These are phyloP conservation scores for Combretum micranthum DNA, from an alignment of 345 rosid genomes.

Conservation along the genomic window DNA sequence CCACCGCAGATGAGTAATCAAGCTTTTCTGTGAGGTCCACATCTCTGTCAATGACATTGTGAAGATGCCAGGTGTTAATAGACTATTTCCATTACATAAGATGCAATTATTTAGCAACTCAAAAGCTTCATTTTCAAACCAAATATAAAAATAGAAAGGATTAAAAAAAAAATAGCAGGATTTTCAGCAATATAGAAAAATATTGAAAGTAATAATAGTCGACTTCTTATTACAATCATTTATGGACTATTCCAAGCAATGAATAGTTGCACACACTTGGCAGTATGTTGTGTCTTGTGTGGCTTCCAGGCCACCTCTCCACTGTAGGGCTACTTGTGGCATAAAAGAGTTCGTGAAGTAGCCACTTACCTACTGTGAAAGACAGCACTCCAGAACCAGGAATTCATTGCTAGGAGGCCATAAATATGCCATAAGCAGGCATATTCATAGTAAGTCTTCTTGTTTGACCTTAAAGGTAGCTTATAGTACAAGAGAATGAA, in stretches of 20 bases:
- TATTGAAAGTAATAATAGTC: too few relatives aligned
- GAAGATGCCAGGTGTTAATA: neutral
- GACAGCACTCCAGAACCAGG: conserved; percentile 85
- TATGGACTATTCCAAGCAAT: too few relatives aligned
- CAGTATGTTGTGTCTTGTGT: too few relatives aligned
- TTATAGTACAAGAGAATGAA: conserved; percentile 77
- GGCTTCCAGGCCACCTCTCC: too few relatives aligned
- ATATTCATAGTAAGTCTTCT: conserved; percentile 68
- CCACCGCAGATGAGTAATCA: conserved; percentile 73
- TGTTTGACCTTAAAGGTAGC: conserved; percentile 54
- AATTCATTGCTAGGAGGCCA: conserved; percentile 68
- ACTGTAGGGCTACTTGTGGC: too few relatives aligned
- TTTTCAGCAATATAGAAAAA: too few relatives aligned
- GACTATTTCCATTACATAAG: neutral
- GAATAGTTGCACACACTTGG: too few relatives aligned
- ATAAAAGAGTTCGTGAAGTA: neutral
- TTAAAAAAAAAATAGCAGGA: too few relatives aligned
- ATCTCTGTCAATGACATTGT: conserved; percentile 38
- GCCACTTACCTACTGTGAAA: conserved; percentile 72
- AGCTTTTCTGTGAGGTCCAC: conserved; percentile 80
- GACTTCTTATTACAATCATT: too few relatives aligned
- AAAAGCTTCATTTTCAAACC: too few relatives aligned
- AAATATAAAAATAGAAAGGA: too few relatives aligned
- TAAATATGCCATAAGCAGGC: conserved; percentile 67
- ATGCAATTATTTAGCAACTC: too few relatives aligned